Conservation (phyloP, 352 stramenopile genomes). For the Phytophthora litchii region DNA sequence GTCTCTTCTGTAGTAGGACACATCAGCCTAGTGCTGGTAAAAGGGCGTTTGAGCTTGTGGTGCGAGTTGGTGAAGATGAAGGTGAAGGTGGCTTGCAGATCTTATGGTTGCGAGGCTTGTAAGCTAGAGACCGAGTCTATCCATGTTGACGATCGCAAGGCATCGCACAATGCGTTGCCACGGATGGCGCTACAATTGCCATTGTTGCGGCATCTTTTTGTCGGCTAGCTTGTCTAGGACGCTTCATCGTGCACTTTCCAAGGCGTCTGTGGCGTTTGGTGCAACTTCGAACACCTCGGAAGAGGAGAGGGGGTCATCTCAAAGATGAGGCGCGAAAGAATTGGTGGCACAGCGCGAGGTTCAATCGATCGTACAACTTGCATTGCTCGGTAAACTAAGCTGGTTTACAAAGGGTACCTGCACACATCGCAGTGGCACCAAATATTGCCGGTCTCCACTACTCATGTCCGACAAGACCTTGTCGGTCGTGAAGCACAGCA, state of each 20-base stretch:
- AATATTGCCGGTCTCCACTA: conserved; percentile 18
- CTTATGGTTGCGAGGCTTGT: too few species aligned
- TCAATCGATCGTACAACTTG: not conserved
- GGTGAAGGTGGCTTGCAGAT: too few species aligned
- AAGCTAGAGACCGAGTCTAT: conserved; percentile 11
- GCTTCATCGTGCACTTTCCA: too few species aligned
- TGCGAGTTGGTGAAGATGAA: not conserved
- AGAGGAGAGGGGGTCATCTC: too few species aligned
- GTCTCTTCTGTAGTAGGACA: conserved; percentile 5
- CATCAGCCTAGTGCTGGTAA: conserved; percentile 14
- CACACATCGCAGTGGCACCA: conserved; percentile 23
- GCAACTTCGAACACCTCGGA: not conserved
- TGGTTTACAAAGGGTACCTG: conserved; percentile 3
- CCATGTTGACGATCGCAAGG: not conserved
- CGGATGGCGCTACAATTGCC: too few species aligned
- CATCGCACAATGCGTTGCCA: too few species aligned
- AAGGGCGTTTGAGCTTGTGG: too few species aligned
- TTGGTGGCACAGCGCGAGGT: conserved; percentile 4
- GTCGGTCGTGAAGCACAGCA: too few species aligned
- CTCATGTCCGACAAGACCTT: conserved; percentile 1
- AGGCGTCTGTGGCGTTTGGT: too few species aligned
- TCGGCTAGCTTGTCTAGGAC: too few species aligned
- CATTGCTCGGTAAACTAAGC: conserved; percentile 2
- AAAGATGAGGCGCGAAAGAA: conserved; percentile 21
- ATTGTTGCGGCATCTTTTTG: too few species aligned